These are phyloP conservation scores for Talaromyces piceae DNA, from an alignment of 2,329 filamentous ascomycete species.

Conservation along the genomic window DNA sequence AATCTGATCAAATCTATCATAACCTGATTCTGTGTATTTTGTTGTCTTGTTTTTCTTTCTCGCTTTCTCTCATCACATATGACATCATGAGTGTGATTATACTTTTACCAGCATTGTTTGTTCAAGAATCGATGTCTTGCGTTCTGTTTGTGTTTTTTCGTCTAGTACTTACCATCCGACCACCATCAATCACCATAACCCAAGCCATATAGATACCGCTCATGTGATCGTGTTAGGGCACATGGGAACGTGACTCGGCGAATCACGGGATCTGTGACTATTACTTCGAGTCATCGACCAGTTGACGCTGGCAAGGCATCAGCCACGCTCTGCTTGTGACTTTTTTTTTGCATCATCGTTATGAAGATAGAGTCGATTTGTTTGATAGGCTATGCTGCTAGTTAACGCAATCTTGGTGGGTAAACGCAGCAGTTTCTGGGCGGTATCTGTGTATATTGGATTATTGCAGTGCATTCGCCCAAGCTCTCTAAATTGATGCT, in stretches of 20 bases:
- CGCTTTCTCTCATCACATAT: too few relatives aligned
- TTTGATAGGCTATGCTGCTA: too few relatives aligned
- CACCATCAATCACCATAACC: too few relatives aligned
- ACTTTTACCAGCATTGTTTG: neutral
- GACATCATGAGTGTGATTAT: neutral
- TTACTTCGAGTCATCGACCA: too few relatives aligned
- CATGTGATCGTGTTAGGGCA: neutral
- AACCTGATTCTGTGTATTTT: neutral
- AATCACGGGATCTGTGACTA: neutral
- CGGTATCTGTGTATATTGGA: too few relatives aligned
- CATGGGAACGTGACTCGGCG: neutral
- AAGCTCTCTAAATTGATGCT: too few relatives aligned
- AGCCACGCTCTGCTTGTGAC: neutral
- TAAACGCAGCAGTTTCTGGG: too few relatives aligned
- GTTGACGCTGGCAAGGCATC: neutral
- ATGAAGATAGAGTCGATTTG: too few relatives aligned
- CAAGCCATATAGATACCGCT: neutral
- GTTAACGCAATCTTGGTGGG: too few relatives aligned
- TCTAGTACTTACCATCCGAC: neutral
- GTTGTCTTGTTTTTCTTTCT: too few relatives aligned
- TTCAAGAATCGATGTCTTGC: neutral
- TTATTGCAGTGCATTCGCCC: too few relatives aligned
- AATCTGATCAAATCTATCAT: neutral
- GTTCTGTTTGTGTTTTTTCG: too few relatives aligned
- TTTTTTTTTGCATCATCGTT: neutral